These are phyloP conservation scores for Barnettozyma hawaiiensis DNA, from an alignment of 1,139 yeast genomes.

Conservation along the genomic window DNA sequence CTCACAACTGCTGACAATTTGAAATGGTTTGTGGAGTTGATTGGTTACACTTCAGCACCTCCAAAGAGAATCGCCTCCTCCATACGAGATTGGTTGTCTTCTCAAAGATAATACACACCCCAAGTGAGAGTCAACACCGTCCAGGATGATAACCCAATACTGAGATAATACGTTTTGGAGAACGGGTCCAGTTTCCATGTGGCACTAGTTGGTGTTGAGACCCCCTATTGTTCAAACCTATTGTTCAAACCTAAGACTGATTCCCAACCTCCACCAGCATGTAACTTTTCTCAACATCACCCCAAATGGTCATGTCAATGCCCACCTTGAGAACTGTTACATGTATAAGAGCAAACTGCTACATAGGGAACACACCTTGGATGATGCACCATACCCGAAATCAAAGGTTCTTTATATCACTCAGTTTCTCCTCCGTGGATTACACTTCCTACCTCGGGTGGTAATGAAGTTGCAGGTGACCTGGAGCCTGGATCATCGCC, in stretches of 20 bases:
- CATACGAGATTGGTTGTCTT: background rate
- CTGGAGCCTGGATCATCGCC: background rate
- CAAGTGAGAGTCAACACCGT: background rate
- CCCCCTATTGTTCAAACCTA: background rate
- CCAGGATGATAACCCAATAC: background rate
- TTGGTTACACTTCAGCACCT: background rate
- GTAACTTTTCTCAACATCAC: background rate
- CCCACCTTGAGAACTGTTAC: conserved; percentile 1
- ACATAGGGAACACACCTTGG: background rate
- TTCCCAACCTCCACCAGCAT: background rate
- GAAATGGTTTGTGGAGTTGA: background rate
- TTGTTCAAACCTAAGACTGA: background rate
- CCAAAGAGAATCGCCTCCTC: background rate
- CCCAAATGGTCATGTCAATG: background rate
- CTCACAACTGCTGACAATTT: background rate
- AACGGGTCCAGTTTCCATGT: background rate
- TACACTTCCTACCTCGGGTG: background rate
- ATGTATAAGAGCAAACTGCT: background rate
- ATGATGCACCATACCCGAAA: background rate
- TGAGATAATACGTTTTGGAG: background rate
- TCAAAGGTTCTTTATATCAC: background rate
- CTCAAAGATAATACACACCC: background rate
- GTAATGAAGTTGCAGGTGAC: background rate
- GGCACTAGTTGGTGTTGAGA: background rate
- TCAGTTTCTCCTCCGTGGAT: background rate